Base-by-base conservation (phyloP, 805 yeast genomes). In the Teunomyces barrocoloradensis region DNA sequence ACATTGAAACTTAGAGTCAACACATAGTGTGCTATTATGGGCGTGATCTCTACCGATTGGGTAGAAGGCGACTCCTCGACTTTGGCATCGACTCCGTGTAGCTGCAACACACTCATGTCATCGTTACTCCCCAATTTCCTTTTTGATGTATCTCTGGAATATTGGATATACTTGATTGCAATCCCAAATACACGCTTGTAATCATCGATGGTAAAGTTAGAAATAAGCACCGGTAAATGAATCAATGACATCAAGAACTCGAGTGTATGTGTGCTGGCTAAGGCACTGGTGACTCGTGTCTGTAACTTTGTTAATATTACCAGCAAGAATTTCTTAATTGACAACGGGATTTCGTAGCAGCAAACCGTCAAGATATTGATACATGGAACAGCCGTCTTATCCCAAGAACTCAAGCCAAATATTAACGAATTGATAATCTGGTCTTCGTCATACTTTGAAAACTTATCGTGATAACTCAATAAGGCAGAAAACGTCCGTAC, bases 181-280 rank as follows among this genome's bases (percentile, higher is more conserved):
- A 89, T 86, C 1, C 87, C 96, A 69, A 89, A 87, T 2, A 89
- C 88, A 41, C 90, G 73, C 56, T 83, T 85, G 61, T 77, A 85
- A 55, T 89, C 96, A 43, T 87, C 94, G 15, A 77, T 74, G 3
- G 87, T 85, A 59, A 89, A 85, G 56, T 84, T 84, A 1, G 88
- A 76, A 1, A 87, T 82, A 48, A 89, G 64, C 1, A 79, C 64
- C 0, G 92, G 90, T 36, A 85, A 74, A 46, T 84, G 77, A 0
- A 87, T 76, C 34, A 90, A 65, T 0, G 89, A 78, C 51, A 82
- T 63, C 46, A 89, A 67, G 53, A 90, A 86, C 58, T 89, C 96
- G 49, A 90, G 65, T 28, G 87, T 84, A 51, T 86, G 90, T 4
- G 88, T 79, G 50, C 85, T 77, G 2, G 92, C 82, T 54, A 79